Base-by-base conservation (phyloP, 176 grass and related monocot genomes). In the Lolium rigidum region DNA sequence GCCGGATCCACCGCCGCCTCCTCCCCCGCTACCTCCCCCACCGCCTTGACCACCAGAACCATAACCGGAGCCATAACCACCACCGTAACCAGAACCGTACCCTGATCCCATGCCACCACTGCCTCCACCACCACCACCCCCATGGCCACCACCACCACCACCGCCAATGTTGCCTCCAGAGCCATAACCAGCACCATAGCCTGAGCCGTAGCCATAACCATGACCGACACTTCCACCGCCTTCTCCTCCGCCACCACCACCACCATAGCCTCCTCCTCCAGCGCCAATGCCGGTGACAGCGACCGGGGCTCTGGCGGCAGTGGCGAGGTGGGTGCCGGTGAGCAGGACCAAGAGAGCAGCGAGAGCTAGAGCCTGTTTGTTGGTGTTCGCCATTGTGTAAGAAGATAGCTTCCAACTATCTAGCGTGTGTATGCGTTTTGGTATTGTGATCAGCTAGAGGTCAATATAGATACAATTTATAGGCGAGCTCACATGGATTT, bases 351-450 rank as follows among this genome's bases (percentile, higher is more conserved):
- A 0, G 61, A 81, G 22, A 51, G 79, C 25, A 43, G 35, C 65
- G 7, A 82, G 31, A 43, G 50, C 28, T 41, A 41, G 13, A 82
- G 12, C 22, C n/a, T 74, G 73, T 16, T 76, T 50, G 17, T 50
- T 81, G 79, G 61, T 55, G 80, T 1, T 44, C 7, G 49, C 65
- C 80, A 82, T 82, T 81, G 48, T 6, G 24, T 65, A 31, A 17
- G 6, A 9, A 31, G 64, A 18, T 67, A 37, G 64, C 64, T 67
- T 67, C 28, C 13, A 67, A 38, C 28, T 54, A 54, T 54, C 51
- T 4, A 38, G 28, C 28, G 17, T 37, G 64, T 67, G 28, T 37
- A 3, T 61, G 58, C 2, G 12, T 75, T 54, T 74, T 52, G 48
- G 73, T 76, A 22, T 35, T 76, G 73, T 52, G 73, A 31, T 2